A percentile compares a stretch with the other conserved stretches of the same genome.
Conservation (phyloP, 1,139 yeast species). For the Geotrichum australiense region DNA sequence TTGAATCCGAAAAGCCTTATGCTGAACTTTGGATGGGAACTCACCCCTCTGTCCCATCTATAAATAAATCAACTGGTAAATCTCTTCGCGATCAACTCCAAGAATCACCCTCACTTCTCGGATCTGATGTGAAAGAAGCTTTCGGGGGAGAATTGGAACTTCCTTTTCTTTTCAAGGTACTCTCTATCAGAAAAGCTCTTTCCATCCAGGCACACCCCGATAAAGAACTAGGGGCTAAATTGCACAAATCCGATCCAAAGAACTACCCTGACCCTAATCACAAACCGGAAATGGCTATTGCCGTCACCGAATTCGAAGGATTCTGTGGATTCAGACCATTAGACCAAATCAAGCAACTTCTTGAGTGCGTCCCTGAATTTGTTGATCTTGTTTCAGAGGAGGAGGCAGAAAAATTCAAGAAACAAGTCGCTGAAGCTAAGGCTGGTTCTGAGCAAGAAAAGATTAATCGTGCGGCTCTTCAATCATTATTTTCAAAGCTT, state of each 20-base stretch:
- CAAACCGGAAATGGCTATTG: slow-evolving; percentile 99
- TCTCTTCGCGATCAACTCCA: slow-evolving; percentile 61
- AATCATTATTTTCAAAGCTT: slow-evolving; percentile 66
- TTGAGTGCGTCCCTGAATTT: slow-evolving; percentile 70
- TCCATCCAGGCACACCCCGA: slow-evolving; percentile 98
- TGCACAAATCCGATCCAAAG: slow-evolving; percentile 78
- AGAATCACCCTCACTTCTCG: slow-evolving; percentile 52
- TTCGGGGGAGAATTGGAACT: slow-evolving; percentile 66
- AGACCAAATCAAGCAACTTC: slow-evolving; percentile 59
- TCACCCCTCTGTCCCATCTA: slow-evolving; percentile 88
- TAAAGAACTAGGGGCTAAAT: slow-evolving; percentile 66
- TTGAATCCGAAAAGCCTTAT: slow-evolving; percentile 60
- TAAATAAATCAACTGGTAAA: slow-evolving; percentile 40
- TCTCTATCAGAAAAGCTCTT: slow-evolving; percentile 85
- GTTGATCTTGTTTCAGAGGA: slow-evolving; percentile 60
- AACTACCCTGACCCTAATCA: slow-evolving; percentile 97
- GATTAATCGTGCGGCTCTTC: slow-evolving; percentile 57
- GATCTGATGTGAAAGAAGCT: slow-evolving; percentile 50
- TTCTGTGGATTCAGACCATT: slow-evolving; percentile 97
- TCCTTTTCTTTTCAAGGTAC: slow-evolving; percentile 89
- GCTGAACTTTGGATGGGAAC: slow-evolving; percentile 94
- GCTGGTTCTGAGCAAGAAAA: slow-evolving; percentile 38
- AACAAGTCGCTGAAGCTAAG: slow-evolving; percentile 38
- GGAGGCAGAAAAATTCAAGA: slow-evolving; percentile 45
- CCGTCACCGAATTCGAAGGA: slow-evolving; percentile 91